Evolutionary conservation across 1,284 basidiomycete species (phyloP), one percentile per base, ranked within the genome.

Genomic region (Puccinia triticina): DNA sequence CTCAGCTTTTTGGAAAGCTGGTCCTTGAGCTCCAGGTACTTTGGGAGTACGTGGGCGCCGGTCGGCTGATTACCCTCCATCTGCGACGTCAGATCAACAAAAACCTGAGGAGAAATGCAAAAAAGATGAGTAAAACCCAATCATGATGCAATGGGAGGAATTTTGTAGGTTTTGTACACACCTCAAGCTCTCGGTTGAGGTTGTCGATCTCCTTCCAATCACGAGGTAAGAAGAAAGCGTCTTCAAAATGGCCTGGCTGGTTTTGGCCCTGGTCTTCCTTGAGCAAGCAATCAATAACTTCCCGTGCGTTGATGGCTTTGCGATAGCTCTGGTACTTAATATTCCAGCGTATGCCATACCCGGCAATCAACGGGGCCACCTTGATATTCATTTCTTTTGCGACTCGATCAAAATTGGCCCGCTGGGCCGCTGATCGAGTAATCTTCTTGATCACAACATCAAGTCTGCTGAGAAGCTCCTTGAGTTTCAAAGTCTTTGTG

Each of bases 361-460:
- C 61, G 3, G 61, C 29, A 64, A 64, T 64, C 32, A 64, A 64
- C 2, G 61, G 61, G 32, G n/a, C n/a, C n/a, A n/a, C n/a, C n/a
- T n/a, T n/a, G n/a, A n/a, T n/a, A n/a, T n/a, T n/a, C n/a, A n/a
- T n/a, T n/a, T n/a, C n/a, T n/a, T n/a, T n/a, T n/a, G n/a, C n/a
- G n/a, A n/a, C n/a, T n/a, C n/a, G n/a, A n/a, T n/a, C n/a, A n/a
- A n/a, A n/a, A n/a, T n/a, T n/a, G n/a, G n/a, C n/a, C n/a, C n/a
- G n/a, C n/a, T 64, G 61, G 14, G 61, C 61, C 18, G 61, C 61
- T 64, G 61, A 37, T 8, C 34, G 34, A 29, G 61, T 64, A 34
- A 64, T 64, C 26, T 64, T 29, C 18, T 64, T 64, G 26, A 64
- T 64, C 32, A 64, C 61, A 37, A 29, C 26, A 37, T 64, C 61